Evolutionary conservation across 345 rosid genomes (phyloP), one percentile per base, ranked within the genome.

Genomic region (Sonneratia caseolaris): DNA sequence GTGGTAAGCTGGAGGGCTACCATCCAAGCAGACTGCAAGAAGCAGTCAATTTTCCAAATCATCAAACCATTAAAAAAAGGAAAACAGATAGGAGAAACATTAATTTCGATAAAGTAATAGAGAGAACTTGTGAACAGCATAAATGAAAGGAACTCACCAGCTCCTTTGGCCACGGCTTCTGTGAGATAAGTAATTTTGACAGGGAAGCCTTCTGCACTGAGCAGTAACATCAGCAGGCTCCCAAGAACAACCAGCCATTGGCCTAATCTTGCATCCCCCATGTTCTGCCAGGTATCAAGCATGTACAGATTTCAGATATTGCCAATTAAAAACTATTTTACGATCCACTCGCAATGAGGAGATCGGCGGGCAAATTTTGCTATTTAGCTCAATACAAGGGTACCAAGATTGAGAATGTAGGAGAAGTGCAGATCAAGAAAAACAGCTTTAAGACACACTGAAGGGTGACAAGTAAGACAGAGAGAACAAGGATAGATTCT

Each of bases 1-100:
- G 70, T 95, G 95, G 85, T 92, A 95, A 76, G 99, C 98, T 13
- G 97, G 96, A 24, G 98, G 94, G 75, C 97, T 95, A 18, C 98
- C 99, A 79, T 95, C 98, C 80, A 95, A 80, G 81, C 99, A 95
- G 72, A 95, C 98, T 95, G 85, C 80, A 76, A 16, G 15, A 4
- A 42, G 45, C 2, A 42, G 45, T 42, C 45, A 42, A 9, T 5
- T 11, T 19, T 66, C 16, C 49, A 38, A 36, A 36, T 36, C 51
- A 10, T 3, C 43, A 70, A 27, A 12, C 11, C 24, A 53, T 22
- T 36, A 55, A 16, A 38, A 38, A 5, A 55, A 18, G 15, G 64
- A 37, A 14, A 22, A 27, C 18, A 22, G 24, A 59, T 38, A 21
- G 62, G 32, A 42, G 43, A 22, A 14, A 71, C n/a, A 37, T 19